Base-by-base conservation (phyloP, 495 filamentous ascomycete genomes). In the Penicillium arizonense region DNA sequence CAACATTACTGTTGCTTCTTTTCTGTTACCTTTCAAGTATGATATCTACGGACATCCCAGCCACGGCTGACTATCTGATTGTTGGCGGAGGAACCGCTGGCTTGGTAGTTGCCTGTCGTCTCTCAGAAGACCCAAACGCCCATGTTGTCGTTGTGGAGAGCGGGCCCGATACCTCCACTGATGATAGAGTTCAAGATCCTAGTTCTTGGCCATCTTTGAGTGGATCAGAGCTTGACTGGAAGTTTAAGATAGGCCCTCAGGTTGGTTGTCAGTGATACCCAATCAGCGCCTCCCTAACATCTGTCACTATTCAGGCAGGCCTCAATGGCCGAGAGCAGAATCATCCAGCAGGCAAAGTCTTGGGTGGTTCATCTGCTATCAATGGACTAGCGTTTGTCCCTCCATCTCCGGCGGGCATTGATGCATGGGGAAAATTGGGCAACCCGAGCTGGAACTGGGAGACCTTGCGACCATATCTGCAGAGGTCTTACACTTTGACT, bases 201-300 rank as follows among this genome's bases (percentile, higher is more conserved):
- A 70, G 62, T 26, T 56, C 70, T 4, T 75, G 76, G 50, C 56
- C 47, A 2, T 68, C 47, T 3, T 55, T 75, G n/a, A 63, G 66
- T 40, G 75, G 73, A 8, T 61, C 74, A 0, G 74, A 80, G 14
- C 76, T 78, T 49, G 81, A 83, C 56, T 85, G 82, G 82, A 73
- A 77, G 24, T 72, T 80, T 18, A 65, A 60, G 26, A 78, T 75
- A 4, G 58, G 64, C 1, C 76, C 78, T 5, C 80, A 85, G 68
- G 76, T 79, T 36, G 28, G 63, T 53, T 8, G 1, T 2, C 11
- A 40, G 11, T 13, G 11, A 21, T 37, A 13, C 12, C 5, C 3
- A 2, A 7, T 18, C 6, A 18, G 5, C 18, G 5, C 4, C 4
- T 12, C 20, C 9, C 39, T 59, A 14, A 59, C 33, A 36, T 14